Percentiles rank a stretch among this genome's conserved stretches.
These are phyloP conservation scores for Grifola frondosa DNA, from an alignment of 1,284 basidiomycete species.

Conservation along the genomic window DNA sequence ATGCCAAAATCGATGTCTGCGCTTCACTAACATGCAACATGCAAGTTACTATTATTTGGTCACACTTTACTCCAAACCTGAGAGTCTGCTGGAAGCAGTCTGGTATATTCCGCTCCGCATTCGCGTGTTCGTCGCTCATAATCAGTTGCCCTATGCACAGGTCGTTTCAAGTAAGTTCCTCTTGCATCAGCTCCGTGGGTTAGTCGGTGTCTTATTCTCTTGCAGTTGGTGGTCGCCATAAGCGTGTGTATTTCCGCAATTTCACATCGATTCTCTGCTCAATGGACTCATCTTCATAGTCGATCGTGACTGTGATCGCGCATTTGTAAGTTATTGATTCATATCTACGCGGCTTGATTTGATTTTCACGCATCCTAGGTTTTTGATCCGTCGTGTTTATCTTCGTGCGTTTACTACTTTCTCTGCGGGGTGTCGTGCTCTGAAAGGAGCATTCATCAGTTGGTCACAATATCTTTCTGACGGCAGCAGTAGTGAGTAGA, in stretches of 20 bases:
- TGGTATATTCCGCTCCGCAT: slow-evolving; percentile 1
- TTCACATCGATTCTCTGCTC: background rate
- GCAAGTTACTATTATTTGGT: slow-evolving; percentile 17
- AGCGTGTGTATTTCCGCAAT: background rate
- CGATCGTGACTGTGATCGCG: background rate
- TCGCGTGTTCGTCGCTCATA: background rate
- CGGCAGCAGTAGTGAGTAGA: slow-evolving; percentile 1
- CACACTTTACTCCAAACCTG: slow-evolving; percentile 11
- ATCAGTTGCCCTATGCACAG: background rate
- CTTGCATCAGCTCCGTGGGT: background rate
- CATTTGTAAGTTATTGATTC: background rate
- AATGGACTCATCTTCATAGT: background rate
- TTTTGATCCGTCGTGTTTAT: slow-evolving; percentile 8
- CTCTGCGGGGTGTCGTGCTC: no score
- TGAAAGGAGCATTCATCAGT: background rate
- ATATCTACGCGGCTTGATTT: background rate
- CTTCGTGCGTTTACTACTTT: slow-evolving; percentile 4
- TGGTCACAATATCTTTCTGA: slow-evolving; percentile 1
- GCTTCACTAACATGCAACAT: no score
- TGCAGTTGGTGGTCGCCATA: no score
- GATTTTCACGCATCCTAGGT: background rate
- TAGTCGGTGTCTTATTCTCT: background rate
- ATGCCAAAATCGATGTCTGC: background rate
- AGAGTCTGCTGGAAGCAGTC: slow-evolving; percentile 5
- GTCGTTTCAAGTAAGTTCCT: slow-evolving; percentile 1